A percentile compares a stretch with the other conserved stretches of the same genome.
Conservation (phyloP, 768 basidiomycete genomes). For the Hirschioporus abietinus region DNA sequence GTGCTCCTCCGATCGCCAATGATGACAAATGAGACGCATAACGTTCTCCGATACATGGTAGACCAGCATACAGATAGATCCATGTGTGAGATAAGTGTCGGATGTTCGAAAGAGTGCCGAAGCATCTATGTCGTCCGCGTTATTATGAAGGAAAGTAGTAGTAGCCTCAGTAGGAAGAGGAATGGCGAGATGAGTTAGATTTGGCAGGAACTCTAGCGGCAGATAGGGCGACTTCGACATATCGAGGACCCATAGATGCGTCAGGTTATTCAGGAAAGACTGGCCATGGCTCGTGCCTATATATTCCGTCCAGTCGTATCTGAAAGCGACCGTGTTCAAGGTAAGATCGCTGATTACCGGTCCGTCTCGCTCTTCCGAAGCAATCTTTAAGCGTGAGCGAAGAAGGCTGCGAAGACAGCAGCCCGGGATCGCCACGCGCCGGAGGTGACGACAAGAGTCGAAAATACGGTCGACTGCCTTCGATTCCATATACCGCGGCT, state of each 20-base stretch:
- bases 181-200: background rate
- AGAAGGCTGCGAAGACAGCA: background rate
- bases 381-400: background rate
- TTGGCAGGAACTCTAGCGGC: background rate
- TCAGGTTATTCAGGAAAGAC: slow-evolving; percentile 29
- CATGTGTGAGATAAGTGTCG: background rate
- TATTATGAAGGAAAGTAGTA: too few relatives aligned
- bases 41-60: background rate
- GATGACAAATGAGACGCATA: background rate
- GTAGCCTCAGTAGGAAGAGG: background rate
- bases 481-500: background rate
- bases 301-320: background rate
- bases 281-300: background rate
- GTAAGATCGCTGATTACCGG: background rate
- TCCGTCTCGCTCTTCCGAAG: background rate
- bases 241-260: slow-evolving; percentile 31
- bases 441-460: background rate
- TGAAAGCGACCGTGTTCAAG: background rate
- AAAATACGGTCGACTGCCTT: background rate
- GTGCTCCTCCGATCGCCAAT: background rate
- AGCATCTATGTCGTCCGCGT: background rate
- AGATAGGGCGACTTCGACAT: slow-evolving; percentile 21
- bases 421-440: background rate
- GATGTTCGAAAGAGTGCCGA: background rate
- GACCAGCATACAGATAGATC: background rate